Evolutionary conservation across 1,284 basidiomycete genomes (phyloP), one percentile per base, ranked within the genome.

Genomic region (Trametes sp.): DNA sequence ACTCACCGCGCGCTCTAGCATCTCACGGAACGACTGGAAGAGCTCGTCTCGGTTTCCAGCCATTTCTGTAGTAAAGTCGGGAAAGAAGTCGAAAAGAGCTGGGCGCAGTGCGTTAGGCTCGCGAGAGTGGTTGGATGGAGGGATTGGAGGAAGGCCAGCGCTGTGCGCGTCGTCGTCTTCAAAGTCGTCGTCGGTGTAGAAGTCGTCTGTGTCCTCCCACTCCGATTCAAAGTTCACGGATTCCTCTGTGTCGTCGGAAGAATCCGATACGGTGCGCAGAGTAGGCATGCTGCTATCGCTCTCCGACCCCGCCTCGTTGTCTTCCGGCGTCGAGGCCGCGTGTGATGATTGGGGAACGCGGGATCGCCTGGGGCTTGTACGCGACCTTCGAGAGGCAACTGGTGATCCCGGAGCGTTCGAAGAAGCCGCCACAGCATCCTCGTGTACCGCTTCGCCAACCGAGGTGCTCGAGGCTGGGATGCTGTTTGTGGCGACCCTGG

Each of bases 211-310:
- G 31, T 49, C 52, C 31, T 66, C 62, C 62, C 62, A 64, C 13
- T 68, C 68, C 11, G 57, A 52, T 5, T 62, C 69, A 1, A 60
- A 62, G 5, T 62, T 59, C 41, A 54, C 21, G 11, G 51, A 49
- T 28, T 68, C 67, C 14, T 46, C 48, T 1, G 63, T 64, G 23
- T 71, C 69, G 0, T 70, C 72, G 2, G 71, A 46, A 3, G 45
- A 72, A 51, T 72, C 73, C 5, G 74, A 74, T 4, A 75, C 71
- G 11, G 70, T 72, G 55, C 68, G 72, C 21, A 75, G 61, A 4
- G 70, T 67, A 4, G 74, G 74, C 50, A 75, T 46, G 50, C 72
- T 74, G 45, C 53, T 60, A 35, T 70, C 68, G 61, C 71, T 72
- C 19, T 63, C 64, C 14, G 59, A 61, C 4, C 65, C 67, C 10